Conservation (phyloP, 371 early-diverging fungal genomes). For the Rhizopus microsporus region DNA sequence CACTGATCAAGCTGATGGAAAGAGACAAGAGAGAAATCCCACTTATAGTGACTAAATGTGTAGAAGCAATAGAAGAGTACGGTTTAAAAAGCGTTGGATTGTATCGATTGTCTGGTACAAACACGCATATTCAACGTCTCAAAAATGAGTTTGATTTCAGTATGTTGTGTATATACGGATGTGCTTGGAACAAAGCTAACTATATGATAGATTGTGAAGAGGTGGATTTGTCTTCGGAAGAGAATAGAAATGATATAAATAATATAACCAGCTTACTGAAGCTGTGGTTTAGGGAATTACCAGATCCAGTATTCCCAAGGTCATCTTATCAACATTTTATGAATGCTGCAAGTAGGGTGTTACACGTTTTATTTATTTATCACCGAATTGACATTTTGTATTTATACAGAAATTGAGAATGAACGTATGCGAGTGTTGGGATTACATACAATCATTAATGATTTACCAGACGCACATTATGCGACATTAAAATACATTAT, state of each 20-base stretch:
- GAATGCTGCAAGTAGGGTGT: slow-evolving; percentile 64
- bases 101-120: slow-evolving; percentile 83
- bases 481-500: slow-evolving; percentile 75
- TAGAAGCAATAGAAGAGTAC: slow-evolving; percentile 71
- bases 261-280: slow-evolving; percentile 84
- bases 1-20: slow-evolving; percentile 57
- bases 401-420: slow-evolving; percentile 50
- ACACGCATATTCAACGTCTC: slow-evolving; percentile 66
- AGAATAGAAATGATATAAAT: slow-evolving; percentile 72
- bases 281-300: slow-evolving; percentile 89
- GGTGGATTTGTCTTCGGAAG: slow-evolving; percentile 62
- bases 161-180: slow-evolving; percentile 17
- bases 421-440: slow-evolving; percentile 58
- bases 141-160: slow-evolving; percentile 72
- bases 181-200: background rate
- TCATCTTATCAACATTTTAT: slow-evolving; percentile 66
- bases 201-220: slow-evolving; percentile 52
- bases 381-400: background rate
- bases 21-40: slow-evolving; percentile 75
- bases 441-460: slow-evolving; percentile 71
- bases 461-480: slow-evolving; percentile 78
- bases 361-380: background rate
- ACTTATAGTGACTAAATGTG: slow-evolving; percentile 69
- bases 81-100: slow-evolving; percentile 73
- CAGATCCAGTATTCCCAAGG: slow-evolving; percentile 80